Conservation (phyloP, 208 protist species). For the Herpetomonas muscarum region DNA sequence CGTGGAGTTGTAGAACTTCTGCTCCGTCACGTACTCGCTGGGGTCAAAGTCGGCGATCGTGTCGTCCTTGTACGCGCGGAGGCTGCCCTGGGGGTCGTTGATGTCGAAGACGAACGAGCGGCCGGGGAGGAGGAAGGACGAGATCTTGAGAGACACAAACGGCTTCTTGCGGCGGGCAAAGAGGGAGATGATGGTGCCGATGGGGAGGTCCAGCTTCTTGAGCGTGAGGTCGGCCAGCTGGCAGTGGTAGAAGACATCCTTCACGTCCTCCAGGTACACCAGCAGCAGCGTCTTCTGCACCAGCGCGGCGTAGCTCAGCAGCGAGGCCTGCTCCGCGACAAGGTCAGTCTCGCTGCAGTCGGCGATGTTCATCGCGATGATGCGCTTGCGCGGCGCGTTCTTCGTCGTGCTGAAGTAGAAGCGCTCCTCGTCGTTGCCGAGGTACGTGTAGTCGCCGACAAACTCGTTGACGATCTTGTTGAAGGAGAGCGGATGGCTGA, state of each 20-base stretch:
- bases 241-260: slow-evolving; percentile 85
- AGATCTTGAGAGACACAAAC: slow-evolving; percentile 88
- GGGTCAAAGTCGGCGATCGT: slow-evolving; percentile 60
- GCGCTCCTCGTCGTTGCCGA: slow-evolving; percentile 76
- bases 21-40: slow-evolving; percentile 76
- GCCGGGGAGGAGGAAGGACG: slow-evolving; percentile 89
- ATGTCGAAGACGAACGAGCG: slow-evolving; percentile 77
- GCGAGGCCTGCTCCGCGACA: slow-evolving; percentile 61
- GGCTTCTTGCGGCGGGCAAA: slow-evolving; percentile 51
- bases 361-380: slow-evolving; percentile 78
- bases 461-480: slow-evolving; percentile 83
- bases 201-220: slow-evolving; percentile 61
- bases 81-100: slow-evolving; percentile 52
- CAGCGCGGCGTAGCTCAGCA: slow-evolving; percentile 53
- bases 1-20: slow-evolving; percentile 85
- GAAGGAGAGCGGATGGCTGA: slow-evolving; percentile 44
- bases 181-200: slow-evolving; percentile 62
- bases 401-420: slow-evolving; percentile 93
- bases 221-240: slow-evolving; percentile 30
- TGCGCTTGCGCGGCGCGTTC: slow-evolving; percentile 78
- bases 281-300: slow-evolving; percentile 79
- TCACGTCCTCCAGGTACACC: slow-evolving; percentile 92
- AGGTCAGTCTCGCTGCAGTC: slow-evolving; percentile 45
- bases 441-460: slow-evolving; percentile 81
- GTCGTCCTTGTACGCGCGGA: slow-evolving; percentile 69